Evolutionary conservation across 176 grass and related monocot genomes (phyloP), one percentile per base, ranked within the genome.

Genomic region (Eragrostis curvula): DNA sequence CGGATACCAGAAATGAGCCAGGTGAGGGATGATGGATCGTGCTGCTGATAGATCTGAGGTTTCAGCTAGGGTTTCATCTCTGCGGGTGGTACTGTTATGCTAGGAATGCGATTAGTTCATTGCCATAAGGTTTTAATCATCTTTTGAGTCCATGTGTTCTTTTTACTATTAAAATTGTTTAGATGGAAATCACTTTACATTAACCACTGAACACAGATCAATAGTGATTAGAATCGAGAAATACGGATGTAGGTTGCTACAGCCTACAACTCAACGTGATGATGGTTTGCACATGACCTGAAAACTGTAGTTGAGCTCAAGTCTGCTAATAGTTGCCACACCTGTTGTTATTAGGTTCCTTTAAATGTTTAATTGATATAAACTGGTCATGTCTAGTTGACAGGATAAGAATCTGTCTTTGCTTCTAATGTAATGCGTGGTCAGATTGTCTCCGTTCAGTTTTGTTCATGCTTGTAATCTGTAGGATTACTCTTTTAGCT

Each of bases 1-100:
- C 20, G 96, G 93, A 16, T 99, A 99, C 75, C 93, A 95, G 87
- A 71, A 90, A n/a, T 99, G 87, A 93, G 80, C 30, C 42, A 78
- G 69, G 86, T 87, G n/a, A 84, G 71, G 5, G 10, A 10, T 57
- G 24, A 5, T 42, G 32, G 42, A 27, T 71, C 47, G 16, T 73
- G 20, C 57, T 56, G 24, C 49, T 73, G 50, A 24, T 70, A 88
- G 84, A 87, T 87, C 81, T 84, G 52, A 46, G 57, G 11, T 81
- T 47, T 32, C 3, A 67, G 28, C 58, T 86, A 84, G 83, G 86
- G 44, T 84, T 85, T 64, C 30, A 30, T 73, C 5, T 83, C 66
- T 52, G 12, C 30, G 23, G 48, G 18, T 32, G 53, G 63, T 17
- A 47, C 27, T 12, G 24, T 46, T 8, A 60, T 68, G 16, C 17